Base-by-base conservation (phyloP, 345 rosid genomes). In the Cardamine chenopodiifolia region DNA sequence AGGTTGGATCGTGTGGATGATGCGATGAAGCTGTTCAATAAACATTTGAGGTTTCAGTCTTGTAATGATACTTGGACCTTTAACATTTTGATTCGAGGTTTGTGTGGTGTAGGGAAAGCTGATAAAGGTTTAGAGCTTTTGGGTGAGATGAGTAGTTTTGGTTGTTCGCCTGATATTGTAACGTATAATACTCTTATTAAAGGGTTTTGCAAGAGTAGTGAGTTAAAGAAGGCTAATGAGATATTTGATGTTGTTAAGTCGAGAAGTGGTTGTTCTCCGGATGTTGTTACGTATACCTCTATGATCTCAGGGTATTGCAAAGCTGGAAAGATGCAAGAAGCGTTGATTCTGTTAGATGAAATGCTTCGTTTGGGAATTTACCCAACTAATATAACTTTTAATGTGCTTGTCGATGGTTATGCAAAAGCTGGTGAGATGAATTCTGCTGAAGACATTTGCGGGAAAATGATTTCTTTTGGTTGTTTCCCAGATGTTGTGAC, bases 381-480 rank as follows among this genome's bases (percentile, higher is more conserved):
- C 42, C 96, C 96, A 15, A 89, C 52, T 78, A 78, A 55, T n/a
- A 19, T 87, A 42, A 94, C 97, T 66, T 91, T 87, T 67, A 91
- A 91, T 74, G 86, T 89, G 72, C 90, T 91, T 35, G 83, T 94
- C 5, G 86, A 94, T 82, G 95, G 98, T 66, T 89, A 79, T 80
- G 91, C 83, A 18, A 94, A 91, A 86, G 82, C 71, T 39, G 86
- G 91, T 53, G 80, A 91, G 54, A 84, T 83, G 80, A 44, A 66
- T 74, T 81, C 81, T 20, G 95, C 90, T 8, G 82, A 83, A 66
- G 64, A 62, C 29, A 69, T 84, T 78, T 74, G 56, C 45, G 81
- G 71, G 72, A 87, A 81, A 81, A 89, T 91, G 95, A 68, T 12
- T 58, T 77, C 80, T 48, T 70, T 82, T 29, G 78, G 86, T 70